Conservation (phyloP, 1,139 yeast genomes). For the Yamadazyma epiphylla region DNA sequence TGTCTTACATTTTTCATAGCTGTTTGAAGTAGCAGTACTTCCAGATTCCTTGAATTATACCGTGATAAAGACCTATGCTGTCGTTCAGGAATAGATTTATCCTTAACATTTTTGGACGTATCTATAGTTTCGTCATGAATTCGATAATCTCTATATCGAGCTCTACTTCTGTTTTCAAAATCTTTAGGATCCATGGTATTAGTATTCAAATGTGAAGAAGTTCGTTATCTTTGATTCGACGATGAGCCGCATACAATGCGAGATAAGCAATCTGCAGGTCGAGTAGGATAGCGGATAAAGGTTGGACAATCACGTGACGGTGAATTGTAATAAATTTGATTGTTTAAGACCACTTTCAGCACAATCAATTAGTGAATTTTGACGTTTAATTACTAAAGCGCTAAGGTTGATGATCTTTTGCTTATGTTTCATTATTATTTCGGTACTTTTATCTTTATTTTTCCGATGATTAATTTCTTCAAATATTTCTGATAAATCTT, state of each 20-base stretch:
- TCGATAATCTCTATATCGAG: slow-evolving; percentile 6
- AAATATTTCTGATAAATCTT: slow-evolving; percentile 71
- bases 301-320: not conserved
- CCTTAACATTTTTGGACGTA: slow-evolving; percentile 4
- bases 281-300: not conserved
- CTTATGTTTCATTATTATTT: slow-evolving; percentile 44
- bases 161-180: slow-evolving; percentile 10
- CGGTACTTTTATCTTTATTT: slow-evolving; percentile 21
- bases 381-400: slow-evolving; percentile 43
- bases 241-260: slow-evolving; percentile 1
- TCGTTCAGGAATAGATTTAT: slow-evolving; percentile 3
- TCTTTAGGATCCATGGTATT: too few relatives aligned
- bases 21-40: slow-evolving; percentile 11
- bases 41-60: slow-evolving; percentile 4
- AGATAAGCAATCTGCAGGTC: slow-evolving; percentile 1
- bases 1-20: slow-evolving; percentile 9
- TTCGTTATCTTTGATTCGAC: slow-evolving; percentile 1
- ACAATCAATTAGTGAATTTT: slow-evolving; percentile 47
- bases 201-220: too few relatives aligned
- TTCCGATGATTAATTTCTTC: slow-evolving; percentile 52
- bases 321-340: slow-evolving; percentile 16
- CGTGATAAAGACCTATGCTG: slow-evolving; percentile 12
- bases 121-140: slow-evolving; percentile 9
- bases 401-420: slow-evolving; percentile 48
- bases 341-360: slow-evolving; percentile 42